A percentile compares a stretch with the other conserved stretches of the same genome.
phyloP scores from a whole-genome alignment of 2,329 filamentous ascomycete species.

The Venturia oleaginea region DNA sequence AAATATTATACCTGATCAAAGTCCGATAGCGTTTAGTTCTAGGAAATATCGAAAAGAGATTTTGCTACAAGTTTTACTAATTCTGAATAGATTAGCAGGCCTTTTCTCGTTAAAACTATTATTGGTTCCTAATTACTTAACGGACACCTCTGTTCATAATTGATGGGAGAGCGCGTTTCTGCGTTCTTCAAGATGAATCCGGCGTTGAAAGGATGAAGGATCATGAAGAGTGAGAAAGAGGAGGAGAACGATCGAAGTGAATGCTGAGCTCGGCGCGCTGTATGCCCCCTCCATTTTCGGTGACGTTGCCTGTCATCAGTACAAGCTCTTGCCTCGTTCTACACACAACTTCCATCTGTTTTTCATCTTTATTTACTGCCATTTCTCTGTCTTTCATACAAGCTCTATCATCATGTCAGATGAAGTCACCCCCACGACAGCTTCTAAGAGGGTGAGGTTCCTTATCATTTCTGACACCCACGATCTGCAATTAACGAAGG shows the following conservation, averaged over 20 bases:
- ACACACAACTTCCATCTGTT: neutral
- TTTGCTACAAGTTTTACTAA: too few relatives aligned
- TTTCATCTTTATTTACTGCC: neutral
- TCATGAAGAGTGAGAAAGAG: neutral
- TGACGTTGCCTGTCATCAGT: neutral
- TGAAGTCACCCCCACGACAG: neutral
- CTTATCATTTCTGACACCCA: slow-evolving; percentile 22
- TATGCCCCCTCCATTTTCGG: neutral
- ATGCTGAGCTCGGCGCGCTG: neutral
- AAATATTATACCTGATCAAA: too few relatives aligned
- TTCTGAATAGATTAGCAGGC: too few relatives aligned
- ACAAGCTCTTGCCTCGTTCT: neutral
- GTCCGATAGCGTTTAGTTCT: too few relatives aligned
- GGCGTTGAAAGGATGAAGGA: neutral
- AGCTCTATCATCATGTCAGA: neutral
- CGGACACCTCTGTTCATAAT: too few relatives aligned
- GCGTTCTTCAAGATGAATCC: neutral
- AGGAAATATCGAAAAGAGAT: too few relatives aligned
- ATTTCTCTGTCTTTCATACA: neutral
- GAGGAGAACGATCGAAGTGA: too few relatives aligned
- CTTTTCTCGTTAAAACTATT: too few relatives aligned
- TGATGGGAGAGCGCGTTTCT: too few relatives aligned
- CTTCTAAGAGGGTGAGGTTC: slow-evolving; percentile 11
- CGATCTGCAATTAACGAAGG: slow-evolving; percentile 15
- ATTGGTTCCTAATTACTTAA: too few relatives aligned